Evolutionary conservation across 2,329 filamentous ascomycete species (phyloP), one percentile per base, ranked within the genome.

Genomic region (Aspergillus sp.): DNA sequence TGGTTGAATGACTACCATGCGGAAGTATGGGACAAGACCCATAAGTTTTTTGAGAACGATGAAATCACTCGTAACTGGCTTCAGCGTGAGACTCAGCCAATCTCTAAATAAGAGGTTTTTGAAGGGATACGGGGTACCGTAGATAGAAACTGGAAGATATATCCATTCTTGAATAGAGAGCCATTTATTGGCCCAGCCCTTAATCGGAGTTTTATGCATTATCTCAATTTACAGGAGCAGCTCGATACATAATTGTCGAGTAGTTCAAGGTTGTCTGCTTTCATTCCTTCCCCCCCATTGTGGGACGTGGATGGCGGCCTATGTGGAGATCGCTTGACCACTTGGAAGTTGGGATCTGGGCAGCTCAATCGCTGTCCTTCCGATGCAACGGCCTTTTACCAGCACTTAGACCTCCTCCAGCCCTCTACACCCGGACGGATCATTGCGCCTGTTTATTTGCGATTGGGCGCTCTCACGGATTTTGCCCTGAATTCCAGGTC

Each of bases 1-100:
- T 99, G 93, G 90, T 77, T 99, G 64, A 96, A 98, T 68, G 82
- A 86, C 42, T 96, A 96, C 72, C 90, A 96, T 71, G 77, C 81
- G 34, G 88, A 95, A 72, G 88, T 99, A 15, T 84, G 86, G 73
- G 84, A 89, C 58, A 96, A 95, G 81, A 96, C 91, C 4, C 86
- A 85, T 70, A 80, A 78, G 17, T 92, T 85, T 74, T 93, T 99
- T 66, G 80, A 88, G 62, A 79, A 85, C 2, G 91, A 96, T 70
- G 77, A 85, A 48, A 71, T 89, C 65, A 90, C 91, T 2, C 78
- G 85, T 73, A 84, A 83, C 55, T 99, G 93, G 93, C 79, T 99
- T 67, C 84, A 90, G 77, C 85, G 90, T 68, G 95, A 99, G 79
- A 96, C 90, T n/a, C 81, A 83, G 67, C 84, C 86, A 5, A 83